Base-by-base conservation (phyloP, 2,329 filamentous ascomycete genomes). In the Colletotrichum siamense region DNA sequence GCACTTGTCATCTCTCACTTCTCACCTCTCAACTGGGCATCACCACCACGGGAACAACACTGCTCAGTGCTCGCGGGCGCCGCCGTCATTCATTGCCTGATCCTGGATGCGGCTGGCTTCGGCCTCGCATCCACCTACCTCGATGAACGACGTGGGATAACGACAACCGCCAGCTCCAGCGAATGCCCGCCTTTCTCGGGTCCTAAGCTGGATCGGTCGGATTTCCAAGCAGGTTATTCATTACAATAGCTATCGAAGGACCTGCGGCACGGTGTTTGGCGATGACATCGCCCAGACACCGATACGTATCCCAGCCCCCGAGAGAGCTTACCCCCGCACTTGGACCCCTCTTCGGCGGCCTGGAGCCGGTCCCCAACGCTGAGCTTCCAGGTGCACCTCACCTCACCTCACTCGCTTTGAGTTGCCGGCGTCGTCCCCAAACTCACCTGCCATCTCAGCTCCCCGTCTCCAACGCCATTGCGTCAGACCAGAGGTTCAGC, bases 1-100 rank as follows among this genome's bases (percentile, higher is more conserved):
- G 59, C 63, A 71, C 26, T n/a, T 66, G 28, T 75, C 73, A 72
- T n/a, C 26, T 76, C 28, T 73, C 69, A 73, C 57, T 22, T 68
- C 24, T 68, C 73, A 69, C n/a, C 44, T 52, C 44, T 52, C 44
- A 52, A 52, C 10, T 24, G 44, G 16, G n/a, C 64, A 65, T 57
- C 64, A 69, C 18, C 9, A 68, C 67, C 28, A 49, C 22, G 63
- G 62, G 26, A 73, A 64, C 26, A 59, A 65, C 30, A 28, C 10
- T 28, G 16, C 62, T 22, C 49, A 64, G 8, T 44, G 16, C 34
- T 22, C 32, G 49, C 65, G 44, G 49, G 34, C 62, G 36, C 52
- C 57, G 7, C 59, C 49, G 49, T 30, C 34, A 65, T 73, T 30
- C 34, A 69, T 76, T 65, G 64, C 70, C 70, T 76, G 70, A 59